A percentile compares a stretch with the other conserved stretches of the same genome.
phyloP scores from a whole-genome alignment of 257 asterid species.

The Prunella vulgaris region DNA sequence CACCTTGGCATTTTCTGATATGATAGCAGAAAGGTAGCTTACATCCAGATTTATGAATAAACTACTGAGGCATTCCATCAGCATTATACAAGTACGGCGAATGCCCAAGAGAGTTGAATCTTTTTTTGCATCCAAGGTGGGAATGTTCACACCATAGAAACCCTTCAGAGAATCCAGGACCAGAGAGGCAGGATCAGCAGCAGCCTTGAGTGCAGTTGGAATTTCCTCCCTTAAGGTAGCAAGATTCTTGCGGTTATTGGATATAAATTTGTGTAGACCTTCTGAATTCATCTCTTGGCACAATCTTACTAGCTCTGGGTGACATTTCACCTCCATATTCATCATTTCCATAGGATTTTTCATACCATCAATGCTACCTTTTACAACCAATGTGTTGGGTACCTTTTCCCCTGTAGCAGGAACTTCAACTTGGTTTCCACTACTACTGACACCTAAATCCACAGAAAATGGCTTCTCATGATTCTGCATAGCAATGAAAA shows the following conservation, averaged over 20 bases:
- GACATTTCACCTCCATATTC: slow-evolving; percentile 46
- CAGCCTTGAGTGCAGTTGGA: slow-evolving; percentile 63
- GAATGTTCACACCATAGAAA: slow-evolving; percentile 52
- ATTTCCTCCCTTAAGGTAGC: slow-evolving; percentile 72
- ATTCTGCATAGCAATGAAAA: slow-evolving; percentile 48
- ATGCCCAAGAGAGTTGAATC: slow-evolving; percentile 68
- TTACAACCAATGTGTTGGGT: slow-evolving; percentile 32
- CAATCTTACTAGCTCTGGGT: slow-evolving; percentile 61
- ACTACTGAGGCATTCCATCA: slow-evolving; percentile 83
- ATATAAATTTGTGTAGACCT: slow-evolving; percentile 81
- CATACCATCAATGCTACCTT: slow-evolving; percentile 25
- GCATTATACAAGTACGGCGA: slow-evolving; percentile 86
- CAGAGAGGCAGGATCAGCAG: slow-evolving; percentile 68
- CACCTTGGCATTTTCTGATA: slow-evolving; percentile 55
- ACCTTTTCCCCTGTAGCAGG: slow-evolving; percentile 33
- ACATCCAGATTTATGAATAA: slow-evolving; percentile 39
- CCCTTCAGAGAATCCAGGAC: slow-evolving; percentile 79
- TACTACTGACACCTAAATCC: slow-evolving; percentile 28
- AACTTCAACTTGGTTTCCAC: slow-evolving; percentile 34
- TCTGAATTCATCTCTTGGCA: slow-evolving; percentile 77
- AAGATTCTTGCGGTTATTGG: slow-evolving; percentile 85
- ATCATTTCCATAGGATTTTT: slow-evolving; percentile 34
- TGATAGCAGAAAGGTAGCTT: slow-evolving; percentile 28
- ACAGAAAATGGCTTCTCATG: slow-evolving; percentile 35
- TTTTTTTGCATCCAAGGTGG: slow-evolving; percentile 56